Conservation (phyloP, 345 rosid species). For the Gynandropsis gynandra region DNA sequence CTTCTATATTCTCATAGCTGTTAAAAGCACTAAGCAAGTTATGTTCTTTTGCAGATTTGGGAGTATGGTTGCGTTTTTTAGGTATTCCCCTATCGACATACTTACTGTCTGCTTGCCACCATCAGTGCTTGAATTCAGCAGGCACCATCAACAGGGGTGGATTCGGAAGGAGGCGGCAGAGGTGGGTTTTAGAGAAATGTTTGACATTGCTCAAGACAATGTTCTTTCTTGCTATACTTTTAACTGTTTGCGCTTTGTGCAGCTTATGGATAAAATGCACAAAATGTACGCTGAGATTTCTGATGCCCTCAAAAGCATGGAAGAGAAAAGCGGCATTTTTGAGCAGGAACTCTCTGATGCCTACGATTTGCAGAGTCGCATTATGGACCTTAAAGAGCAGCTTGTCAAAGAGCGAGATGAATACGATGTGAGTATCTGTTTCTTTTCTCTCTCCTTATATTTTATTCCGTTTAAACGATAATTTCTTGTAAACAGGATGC, state of each 20-base stretch:
- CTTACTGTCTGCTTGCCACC: slow-evolving; percentile 77
- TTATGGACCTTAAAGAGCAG: slow-evolving; percentile 57
- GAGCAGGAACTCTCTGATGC: slow-evolving; percentile 38
- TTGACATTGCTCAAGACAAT: background rate
- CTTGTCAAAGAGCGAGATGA: slow-evolving; percentile 55
- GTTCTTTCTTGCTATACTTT: slow-evolving; percentile 12
- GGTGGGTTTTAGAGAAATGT: slow-evolving; percentile 27
- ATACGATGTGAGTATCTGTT: slow-evolving; percentile 47
- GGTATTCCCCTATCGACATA: slow-evolving; percentile 89
- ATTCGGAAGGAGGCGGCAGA: slow-evolving; percentile 67
- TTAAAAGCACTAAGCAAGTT: background rate
- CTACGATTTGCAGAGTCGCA: slow-evolving; percentile 39
- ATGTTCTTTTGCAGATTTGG: slow-evolving; percentile 55
- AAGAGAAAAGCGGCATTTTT: slow-evolving; percentile 42
- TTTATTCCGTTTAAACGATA: slow-evolving; percentile 8
- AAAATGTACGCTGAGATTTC: slow-evolving; percentile 57
- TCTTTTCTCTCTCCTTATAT: background rate
- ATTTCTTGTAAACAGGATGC: slow-evolving; percentile 39
- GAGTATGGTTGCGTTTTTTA: slow-evolving; percentile 93
- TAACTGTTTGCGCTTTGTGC: slow-evolving; percentile 19
- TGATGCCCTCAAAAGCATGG: slow-evolving; percentile 48
- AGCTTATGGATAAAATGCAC: slow-evolving; percentile 65
- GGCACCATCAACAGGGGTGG: slow-evolving; percentile 62
- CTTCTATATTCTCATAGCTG: slow-evolving; percentile 2
- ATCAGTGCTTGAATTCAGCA: slow-evolving; percentile 57